Conservation (phyloP, 2,329 filamentous ascomycete species). For the Aspergillus sp. region DNA sequence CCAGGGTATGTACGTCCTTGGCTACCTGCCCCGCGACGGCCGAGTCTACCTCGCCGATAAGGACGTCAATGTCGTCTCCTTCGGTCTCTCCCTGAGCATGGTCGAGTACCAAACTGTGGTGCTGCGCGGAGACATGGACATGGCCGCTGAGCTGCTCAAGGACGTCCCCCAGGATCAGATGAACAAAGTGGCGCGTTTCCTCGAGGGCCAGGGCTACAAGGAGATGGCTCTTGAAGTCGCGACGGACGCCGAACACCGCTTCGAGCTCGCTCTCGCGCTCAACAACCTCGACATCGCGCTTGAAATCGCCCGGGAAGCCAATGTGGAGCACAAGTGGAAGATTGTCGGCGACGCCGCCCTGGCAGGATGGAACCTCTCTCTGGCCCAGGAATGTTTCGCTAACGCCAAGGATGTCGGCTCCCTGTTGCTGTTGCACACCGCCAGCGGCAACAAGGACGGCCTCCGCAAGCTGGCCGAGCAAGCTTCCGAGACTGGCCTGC, state of each 20-base stretch:
- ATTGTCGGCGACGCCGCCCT: conserved; percentile 91
- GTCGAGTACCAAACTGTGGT: conserved; percentile 97
- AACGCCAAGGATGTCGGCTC: conserved; percentile 89
- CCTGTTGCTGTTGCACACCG: conserved; percentile 81
- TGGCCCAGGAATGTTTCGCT: conserved; percentile 90
- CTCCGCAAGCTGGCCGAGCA: conserved; percentile 70
- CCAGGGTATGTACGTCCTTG: conserved; percentile 88
- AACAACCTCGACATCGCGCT: conserved; percentile 83
- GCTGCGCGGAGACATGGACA: conserved; percentile 87
- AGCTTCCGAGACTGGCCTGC: conserved; percentile 72
- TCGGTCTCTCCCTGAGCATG: conserved; percentile 84
- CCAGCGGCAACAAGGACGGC: conserved; percentile 75
- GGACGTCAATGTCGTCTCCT: conserved; percentile 88
- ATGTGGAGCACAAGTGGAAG: conserved; percentile 98
- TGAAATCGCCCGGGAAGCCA: conserved; percentile 75
- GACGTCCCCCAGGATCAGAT: conserved; percentile 89
- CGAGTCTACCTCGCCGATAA: conserved; percentile 94
- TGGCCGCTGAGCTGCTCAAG: conserved; percentile 78
- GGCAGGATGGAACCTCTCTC: conserved; percentile 76
- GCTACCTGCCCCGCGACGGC: conserved; percentile 94
- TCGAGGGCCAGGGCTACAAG: conserved; percentile 96
- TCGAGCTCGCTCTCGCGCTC: conserved; percentile 82
- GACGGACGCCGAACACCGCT: conserved; percentile 93
- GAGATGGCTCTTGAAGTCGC: conserved; percentile 92
- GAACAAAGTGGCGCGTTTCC: conserved; percentile 96